Percentiles rank a stretch among this genome's conserved stretches.
phyloP scores from a whole-genome alignment of 2,329 filamentous ascomycete genomes.

The Sclerotinia minor region DNA sequence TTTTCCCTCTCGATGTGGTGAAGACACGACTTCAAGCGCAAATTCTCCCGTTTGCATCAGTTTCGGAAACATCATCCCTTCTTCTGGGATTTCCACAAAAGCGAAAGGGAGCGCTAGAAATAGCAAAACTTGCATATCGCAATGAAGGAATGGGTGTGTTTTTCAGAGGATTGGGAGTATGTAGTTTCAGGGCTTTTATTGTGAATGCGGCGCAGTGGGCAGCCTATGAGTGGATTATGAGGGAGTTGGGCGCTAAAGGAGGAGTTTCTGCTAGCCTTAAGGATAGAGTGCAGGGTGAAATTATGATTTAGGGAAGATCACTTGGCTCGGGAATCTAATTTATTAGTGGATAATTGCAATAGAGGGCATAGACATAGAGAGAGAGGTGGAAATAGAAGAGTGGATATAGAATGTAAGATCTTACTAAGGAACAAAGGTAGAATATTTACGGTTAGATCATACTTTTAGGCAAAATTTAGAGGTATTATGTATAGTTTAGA shows the following conservation, averaged over 20 bases:
- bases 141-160: constrained; percentile 63
- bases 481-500: background rate
- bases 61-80: constrained; percentile 38
- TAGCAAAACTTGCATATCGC: constrained; percentile 66
- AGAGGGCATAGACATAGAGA: background rate
- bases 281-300: constrained; percentile 10
- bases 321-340: background rate
- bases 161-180: constrained; percentile 75
- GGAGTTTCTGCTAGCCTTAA: background rate
- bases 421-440: background rate
- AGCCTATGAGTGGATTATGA: constrained; percentile 87
- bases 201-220: constrained; percentile 95
- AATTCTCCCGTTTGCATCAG: constrained; percentile 33
- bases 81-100: constrained; percentile 39
- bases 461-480: background rate
- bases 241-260: constrained; percentile 45
- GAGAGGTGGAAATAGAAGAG: background rate
- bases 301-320: constrained; percentile 3
- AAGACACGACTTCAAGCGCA: constrained; percentile 92
- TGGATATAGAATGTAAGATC: no score
- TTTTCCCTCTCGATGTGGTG: constrained; percentile 89
- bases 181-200: constrained; percentile 81
- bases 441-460: background rate
- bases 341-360: no score
- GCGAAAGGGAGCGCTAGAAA: constrained; percentile 57